Evolutionary conservation across 2,329 filamentous ascomycete genomes (phyloP).

Genomic region (Biscogniauxia sp.): DNA sequence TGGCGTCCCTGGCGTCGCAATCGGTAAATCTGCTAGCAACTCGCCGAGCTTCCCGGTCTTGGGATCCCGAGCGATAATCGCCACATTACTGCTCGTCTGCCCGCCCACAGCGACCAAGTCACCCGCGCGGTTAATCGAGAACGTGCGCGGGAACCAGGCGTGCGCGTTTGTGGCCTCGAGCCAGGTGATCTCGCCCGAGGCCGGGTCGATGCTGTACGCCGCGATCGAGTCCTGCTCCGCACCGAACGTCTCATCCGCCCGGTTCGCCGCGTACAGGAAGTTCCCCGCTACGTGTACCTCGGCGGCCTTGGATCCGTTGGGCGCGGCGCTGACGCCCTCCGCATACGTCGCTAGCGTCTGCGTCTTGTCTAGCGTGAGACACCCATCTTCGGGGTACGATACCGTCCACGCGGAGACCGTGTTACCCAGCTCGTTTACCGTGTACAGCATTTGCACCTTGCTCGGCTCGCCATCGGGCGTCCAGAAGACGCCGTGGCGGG

Average conservation of each 20-base stretch:
- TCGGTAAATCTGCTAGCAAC: constrained; percentile 39
- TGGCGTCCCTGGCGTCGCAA: constrained; percentile 39
- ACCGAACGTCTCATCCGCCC: constrained; percentile 58
- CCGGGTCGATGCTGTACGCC: constrained; percentile 45
- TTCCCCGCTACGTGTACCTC: constrained; percentile 53
- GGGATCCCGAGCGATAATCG: constrained; percentile 54
- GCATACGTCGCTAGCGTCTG: constrained; percentile 48
- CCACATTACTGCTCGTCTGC: constrained; percentile 58
- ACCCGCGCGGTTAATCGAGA: constrained; percentile 58
- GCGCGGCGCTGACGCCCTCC: constrained; percentile 36
- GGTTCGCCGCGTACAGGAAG: constrained; percentile 61
- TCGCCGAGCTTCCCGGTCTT: constrained; percentile 54
- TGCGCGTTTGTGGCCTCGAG: constrained; percentile 55
- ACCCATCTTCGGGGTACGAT: constrained; percentile 42
- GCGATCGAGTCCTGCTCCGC: constrained; percentile 53
- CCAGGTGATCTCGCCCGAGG: constrained; percentile 49
- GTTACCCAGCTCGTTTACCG: constrained; percentile 49
- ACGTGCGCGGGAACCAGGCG: constrained; percentile 60
- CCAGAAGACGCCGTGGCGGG: constrained; percentile 54
- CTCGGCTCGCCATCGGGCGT: constrained; percentile 29
- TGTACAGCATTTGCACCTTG: constrained; percentile 35
- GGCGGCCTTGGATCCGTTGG: constrained; percentile 49
- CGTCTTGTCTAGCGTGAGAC: constrained; percentile 44
- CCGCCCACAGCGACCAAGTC: constrained; percentile 61
- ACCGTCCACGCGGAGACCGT: constrained; percentile 50